Evolutionary conservation across 805 yeast species (phyloP).

Genomic region (Candida sonorensis): DNA sequence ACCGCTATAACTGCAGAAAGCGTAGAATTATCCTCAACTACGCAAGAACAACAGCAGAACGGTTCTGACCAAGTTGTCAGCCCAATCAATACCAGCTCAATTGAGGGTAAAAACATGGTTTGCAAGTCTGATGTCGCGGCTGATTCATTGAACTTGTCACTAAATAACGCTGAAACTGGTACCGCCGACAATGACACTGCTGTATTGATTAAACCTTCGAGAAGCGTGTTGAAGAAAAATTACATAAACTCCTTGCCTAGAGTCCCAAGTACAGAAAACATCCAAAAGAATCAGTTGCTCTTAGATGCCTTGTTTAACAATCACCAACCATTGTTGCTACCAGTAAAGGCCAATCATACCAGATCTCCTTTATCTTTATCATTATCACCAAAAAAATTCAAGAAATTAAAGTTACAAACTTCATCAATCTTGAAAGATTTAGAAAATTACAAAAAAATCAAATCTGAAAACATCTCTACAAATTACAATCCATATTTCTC

Average conservation of each 20-base stretch:
- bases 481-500: conserved; percentile 26
- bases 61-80: too few relatives aligned
- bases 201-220: too few relatives aligned
- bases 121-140: too few relatives aligned
- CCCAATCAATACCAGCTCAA: too few relatives aligned
- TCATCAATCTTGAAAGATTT: conserved; percentile 23
- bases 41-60: conserved; percentile 2
- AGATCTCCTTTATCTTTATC: conserved; percentile 15
- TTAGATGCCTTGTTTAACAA: conserved; percentile 25
- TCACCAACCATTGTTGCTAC: conserved; percentile 24
- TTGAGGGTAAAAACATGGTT: too few relatives aligned
- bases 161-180: too few relatives aligned
- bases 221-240: conserved; percentile 18
- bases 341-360: conserved; percentile 23
- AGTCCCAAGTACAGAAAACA: conserved; percentile 27
- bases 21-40: conserved; percentile 1
- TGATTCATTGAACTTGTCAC: too few relatives aligned
- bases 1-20: conserved; percentile 3
- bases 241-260: conserved; percentile 25
- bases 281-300: conserved; percentile 21
- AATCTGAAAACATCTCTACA: conserved; percentile 8
- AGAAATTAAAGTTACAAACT: conserved; percentile 12
- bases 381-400: conserved; percentile 14
- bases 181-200: too few relatives aligned
- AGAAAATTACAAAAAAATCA: conserved; percentile 19